Percentiles rank a stretch among this genome's conserved stretches.
These are phyloP conservation scores for Gnetum montanum DNA, from an alignment of 75 land plant genomes.

Conservation along the genomic window DNA sequence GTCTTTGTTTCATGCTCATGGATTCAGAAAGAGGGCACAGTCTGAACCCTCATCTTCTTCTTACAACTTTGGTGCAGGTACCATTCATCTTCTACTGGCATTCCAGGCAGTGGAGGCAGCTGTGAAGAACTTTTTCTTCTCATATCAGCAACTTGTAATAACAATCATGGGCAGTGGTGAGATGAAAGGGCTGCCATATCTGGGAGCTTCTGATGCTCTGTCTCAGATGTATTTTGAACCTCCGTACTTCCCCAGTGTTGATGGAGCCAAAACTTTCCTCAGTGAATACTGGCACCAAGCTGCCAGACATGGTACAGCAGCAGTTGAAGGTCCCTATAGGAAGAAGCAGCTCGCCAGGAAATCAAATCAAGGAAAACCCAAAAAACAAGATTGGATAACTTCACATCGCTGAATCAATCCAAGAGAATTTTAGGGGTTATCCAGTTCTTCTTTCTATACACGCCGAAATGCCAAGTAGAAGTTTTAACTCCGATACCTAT, in stretches of 20 bases:
- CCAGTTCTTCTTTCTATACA: too few relatives aligned
- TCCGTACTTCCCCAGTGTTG: constrained; percentile 67
- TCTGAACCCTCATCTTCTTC: constrained; percentile 2
- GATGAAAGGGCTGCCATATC: constrained; percentile 23
- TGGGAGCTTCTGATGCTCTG: constrained; percentile 28
- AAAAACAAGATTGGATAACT: too few relatives aligned
- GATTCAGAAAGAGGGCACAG: neutral
- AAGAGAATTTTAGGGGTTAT: too few relatives aligned
- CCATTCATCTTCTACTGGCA: constrained; percentile 56
- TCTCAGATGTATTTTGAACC: constrained; percentile 57
- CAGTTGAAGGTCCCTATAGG: too few relatives aligned
- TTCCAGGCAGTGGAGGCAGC: constrained; percentile 61
- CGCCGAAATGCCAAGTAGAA: too few relatives aligned
- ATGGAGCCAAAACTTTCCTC: constrained; percentile 70
- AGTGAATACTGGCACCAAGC: constrained; percentile 48
- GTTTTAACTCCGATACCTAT: too few relatives aligned
- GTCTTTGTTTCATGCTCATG: constrained; percentile 35
- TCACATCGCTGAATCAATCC: too few relatives aligned
- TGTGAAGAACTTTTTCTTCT: constrained; percentile 56
- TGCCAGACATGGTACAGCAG: too few relatives aligned
- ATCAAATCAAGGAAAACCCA: too few relatives aligned
- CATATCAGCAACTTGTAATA: constrained; percentile 50
- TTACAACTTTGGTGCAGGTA: neutral
- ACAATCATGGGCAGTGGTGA: constrained; percentile 68
- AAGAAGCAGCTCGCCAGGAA: too few relatives aligned